A percentile compares a stretch with the other conserved stretches of the same genome.
Conservation (phyloP, 345 rosid genomes). For the Gossypium australe region DNA sequence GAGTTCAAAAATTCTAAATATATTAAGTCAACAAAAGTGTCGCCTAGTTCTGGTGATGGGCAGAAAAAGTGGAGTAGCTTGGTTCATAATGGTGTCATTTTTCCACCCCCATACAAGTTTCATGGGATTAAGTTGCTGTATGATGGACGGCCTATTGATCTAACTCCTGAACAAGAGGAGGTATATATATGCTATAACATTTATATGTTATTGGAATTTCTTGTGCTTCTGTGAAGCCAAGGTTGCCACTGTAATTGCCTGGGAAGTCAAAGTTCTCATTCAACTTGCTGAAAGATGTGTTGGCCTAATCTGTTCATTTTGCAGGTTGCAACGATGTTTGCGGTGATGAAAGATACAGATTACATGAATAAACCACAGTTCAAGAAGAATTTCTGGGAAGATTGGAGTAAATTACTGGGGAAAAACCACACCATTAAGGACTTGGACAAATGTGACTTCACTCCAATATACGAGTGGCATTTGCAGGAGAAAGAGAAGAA, state of each 20-base stretch:
- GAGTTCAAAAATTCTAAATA: slow-evolving; percentile 50
- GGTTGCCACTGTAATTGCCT: not conserved
- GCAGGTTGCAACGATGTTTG: slow-evolving; percentile 97
- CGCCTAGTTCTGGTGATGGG: slow-evolving; percentile 83
- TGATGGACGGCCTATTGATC: slow-evolving; percentile 70
- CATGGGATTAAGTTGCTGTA: slow-evolving; percentile 84
- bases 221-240: not conserved
- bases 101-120: slow-evolving; percentile 81
- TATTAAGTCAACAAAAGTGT: slow-evolving; percentile 58
- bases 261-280: slow-evolving; percentile 6
- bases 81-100: slow-evolving; percentile 92
- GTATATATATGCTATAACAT: slow-evolving; percentile 18
- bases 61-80: slow-evolving; percentile 96
- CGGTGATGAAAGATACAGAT: slow-evolving; percentile 94
- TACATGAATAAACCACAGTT: slow-evolving; percentile 76
- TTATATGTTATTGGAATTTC: not conserved
- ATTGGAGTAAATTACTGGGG: slow-evolving; percentile 81
- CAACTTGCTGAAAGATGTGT: slow-evolving; percentile 5
- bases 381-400: slow-evolving; percentile 89
- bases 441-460: slow-evolving; percentile 74
- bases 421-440: slow-evolving; percentile 77
- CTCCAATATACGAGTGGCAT: slow-evolving; percentile 88
- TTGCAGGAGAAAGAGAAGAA: slow-evolving; percentile 91
- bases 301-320: slow-evolving; percentile 26
- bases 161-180: slow-evolving; percentile 90